These are phyloP conservation scores for Penicillium corylophilum DNA, from an alignment of 2,329 filamentous ascomycete species.

Conservation along the genomic window DNA sequence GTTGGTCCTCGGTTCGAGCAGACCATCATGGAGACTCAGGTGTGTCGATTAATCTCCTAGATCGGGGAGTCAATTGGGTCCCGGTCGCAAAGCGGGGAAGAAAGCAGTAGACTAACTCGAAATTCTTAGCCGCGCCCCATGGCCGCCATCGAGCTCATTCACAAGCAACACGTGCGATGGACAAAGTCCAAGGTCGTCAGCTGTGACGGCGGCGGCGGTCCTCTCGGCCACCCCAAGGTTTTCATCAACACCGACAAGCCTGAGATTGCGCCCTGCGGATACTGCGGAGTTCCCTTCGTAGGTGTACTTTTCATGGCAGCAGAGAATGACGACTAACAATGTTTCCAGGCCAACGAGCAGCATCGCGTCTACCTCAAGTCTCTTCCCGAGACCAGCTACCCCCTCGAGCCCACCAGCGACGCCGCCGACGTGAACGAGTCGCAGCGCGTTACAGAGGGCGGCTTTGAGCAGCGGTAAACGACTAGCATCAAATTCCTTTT, in stretches of 20 bases:
- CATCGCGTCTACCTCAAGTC: constrained; percentile 82
- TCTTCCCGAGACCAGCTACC: constrained; percentile 76
- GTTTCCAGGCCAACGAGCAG: constrained; percentile 77
- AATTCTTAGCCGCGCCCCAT: constrained; percentile 72
- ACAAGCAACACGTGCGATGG: constrained; percentile 94
- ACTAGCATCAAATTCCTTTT: constrained; percentile 30
- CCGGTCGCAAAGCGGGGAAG: not conserved
- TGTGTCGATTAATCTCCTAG: constrained; percentile 45
- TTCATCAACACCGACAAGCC: constrained; percentile 99
- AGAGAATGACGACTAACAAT: not conserved
- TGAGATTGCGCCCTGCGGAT: constrained; percentile 83
- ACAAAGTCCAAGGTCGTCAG: constrained; percentile 76
- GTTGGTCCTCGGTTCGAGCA: constrained; percentile 93
- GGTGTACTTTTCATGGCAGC: constrained; percentile 39
- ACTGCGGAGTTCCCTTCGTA: constrained; percentile 93
- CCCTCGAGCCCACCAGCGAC: constrained; percentile 64
- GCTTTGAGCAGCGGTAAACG: constrained; percentile 59
- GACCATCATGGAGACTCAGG: constrained; percentile 90
- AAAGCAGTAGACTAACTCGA: constrained; percentile 1
- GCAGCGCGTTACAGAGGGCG: constrained; percentile 59
- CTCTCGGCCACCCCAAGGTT: constrained; percentile 84
- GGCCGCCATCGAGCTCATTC: constrained; percentile 92
- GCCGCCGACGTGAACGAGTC: constrained; percentile 59
- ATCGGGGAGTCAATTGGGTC: not conserved
- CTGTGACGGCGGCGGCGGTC: constrained; percentile 90